Percentiles rank a stretch among this genome's conserved stretches.
Conservation (phyloP, 164 flowering plant genomes). For the Stephania cephalantha region DNA sequence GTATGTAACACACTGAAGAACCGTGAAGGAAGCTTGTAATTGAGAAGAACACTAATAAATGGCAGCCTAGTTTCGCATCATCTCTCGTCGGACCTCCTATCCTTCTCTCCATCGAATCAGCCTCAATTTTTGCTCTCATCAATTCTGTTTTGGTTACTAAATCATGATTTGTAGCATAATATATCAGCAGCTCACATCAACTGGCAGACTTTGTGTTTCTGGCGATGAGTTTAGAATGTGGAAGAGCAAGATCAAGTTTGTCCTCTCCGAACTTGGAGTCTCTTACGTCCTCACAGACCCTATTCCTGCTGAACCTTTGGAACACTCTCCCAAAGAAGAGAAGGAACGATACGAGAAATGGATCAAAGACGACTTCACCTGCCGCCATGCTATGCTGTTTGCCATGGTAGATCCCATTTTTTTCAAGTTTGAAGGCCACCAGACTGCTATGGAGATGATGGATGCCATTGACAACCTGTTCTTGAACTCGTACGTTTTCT, state of each 20-base stretch:
- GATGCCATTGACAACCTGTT: not conserved
- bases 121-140: no score
- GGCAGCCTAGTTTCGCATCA: no score
- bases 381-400: not conserved
- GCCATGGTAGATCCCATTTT: not conserved
- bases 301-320: not conserved
- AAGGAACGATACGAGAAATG: not conserved
- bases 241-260: not conserved
- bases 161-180: not conserved
- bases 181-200: not conserved
- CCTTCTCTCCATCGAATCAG: no score
- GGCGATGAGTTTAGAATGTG: not conserved
- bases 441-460: not conserved
- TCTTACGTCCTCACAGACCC: not conserved
- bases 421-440: not conserved
- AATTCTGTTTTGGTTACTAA: not conserved
- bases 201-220: not conserved
- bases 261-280: not conserved
- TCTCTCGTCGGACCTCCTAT: no score
- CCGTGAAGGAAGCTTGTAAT: no score
- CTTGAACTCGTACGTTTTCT: not conserved
- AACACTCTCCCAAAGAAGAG: not conserved
- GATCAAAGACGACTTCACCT: slow-evolving; percentile 1
- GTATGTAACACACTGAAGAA: no score
- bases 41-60: no score